These are phyloP conservation scores for Elymus sibiricus DNA, from an alignment of 176 grass and related monocot genomes.

Conservation along the genomic window DNA sequence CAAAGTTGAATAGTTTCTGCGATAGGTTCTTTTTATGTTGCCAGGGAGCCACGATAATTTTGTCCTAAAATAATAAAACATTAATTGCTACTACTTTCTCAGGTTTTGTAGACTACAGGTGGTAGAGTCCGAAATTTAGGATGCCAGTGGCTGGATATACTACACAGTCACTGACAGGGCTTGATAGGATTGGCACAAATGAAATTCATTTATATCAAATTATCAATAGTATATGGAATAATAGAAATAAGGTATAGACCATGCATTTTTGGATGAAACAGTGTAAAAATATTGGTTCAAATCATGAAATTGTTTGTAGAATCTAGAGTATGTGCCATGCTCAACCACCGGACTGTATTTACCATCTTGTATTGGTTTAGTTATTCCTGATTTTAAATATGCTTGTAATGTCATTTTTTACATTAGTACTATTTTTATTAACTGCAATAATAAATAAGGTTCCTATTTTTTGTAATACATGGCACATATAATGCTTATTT, in stretches of 20 bases:
- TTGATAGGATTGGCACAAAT: background rate
- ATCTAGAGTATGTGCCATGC: background rate
- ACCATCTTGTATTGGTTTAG: background rate
- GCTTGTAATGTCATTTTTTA: slow-evolving; percentile 6
- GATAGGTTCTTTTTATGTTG: background rate
- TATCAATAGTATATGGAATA: background rate
- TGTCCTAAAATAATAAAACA: background rate
- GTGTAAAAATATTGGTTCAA: background rate
- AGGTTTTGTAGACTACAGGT: background rate
- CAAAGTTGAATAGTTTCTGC: background rate
- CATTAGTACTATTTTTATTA: background rate
- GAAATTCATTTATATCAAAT: background rate
- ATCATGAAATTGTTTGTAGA: background rate
- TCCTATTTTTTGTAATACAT: background rate
- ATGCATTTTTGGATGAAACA: background rate
- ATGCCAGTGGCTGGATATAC: background rate
- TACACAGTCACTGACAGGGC: background rate
- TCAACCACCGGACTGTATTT: background rate
- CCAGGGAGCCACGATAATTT: background rate
- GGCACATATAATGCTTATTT: background rate
- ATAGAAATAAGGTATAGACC: background rate
- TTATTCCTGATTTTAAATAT: background rate
- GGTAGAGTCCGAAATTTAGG: background rate
- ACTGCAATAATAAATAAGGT: background rate
- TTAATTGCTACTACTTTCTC: background rate